Conservation (phyloP, 257 asterid genomes). For the Solanum paucissectum region DNA sequence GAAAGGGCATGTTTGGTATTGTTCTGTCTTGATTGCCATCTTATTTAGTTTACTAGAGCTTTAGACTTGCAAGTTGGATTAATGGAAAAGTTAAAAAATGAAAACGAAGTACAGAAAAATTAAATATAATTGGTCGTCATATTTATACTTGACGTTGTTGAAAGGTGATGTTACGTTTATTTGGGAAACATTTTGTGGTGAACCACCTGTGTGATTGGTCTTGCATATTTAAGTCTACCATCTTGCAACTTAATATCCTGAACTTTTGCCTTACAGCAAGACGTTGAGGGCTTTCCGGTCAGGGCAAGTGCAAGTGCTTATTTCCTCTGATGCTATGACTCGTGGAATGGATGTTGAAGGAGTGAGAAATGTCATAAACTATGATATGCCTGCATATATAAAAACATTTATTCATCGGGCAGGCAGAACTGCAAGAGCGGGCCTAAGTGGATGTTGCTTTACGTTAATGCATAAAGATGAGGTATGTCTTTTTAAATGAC, state of each 20-base stretch:
- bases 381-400: slow-evolving; percentile 66
- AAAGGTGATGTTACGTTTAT: background rate
- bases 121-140: background rate
- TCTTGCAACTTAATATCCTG: background rate
- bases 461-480: slow-evolving; percentile 60
- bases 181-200: background rate
- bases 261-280: slow-evolving; percentile 38
- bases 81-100: background rate
- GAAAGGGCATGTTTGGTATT: background rate
- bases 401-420: slow-evolving; percentile 88
- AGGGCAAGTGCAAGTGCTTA: slow-evolving; percentile 62
- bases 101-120: background rate
- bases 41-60: background rate
- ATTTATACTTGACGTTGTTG: background rate
- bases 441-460: slow-evolving; percentile 68
- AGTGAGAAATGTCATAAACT: slow-evolving; percentile 69
- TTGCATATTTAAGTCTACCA: background rate
- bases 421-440: slow-evolving; percentile 92
- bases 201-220: background rate
- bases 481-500: slow-evolving; percentile 26
- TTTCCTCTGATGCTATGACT: slow-evolving; percentile 86
- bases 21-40: background rate
- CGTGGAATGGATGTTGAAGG: slow-evolving; percentile 98
- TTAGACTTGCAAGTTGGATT: background rate
- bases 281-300: slow-evolving; percentile 64